Evolutionary conservation across 1,284 basidiomycete species (phyloP).

Genomic region (Trichosporon faecale): DNA sequence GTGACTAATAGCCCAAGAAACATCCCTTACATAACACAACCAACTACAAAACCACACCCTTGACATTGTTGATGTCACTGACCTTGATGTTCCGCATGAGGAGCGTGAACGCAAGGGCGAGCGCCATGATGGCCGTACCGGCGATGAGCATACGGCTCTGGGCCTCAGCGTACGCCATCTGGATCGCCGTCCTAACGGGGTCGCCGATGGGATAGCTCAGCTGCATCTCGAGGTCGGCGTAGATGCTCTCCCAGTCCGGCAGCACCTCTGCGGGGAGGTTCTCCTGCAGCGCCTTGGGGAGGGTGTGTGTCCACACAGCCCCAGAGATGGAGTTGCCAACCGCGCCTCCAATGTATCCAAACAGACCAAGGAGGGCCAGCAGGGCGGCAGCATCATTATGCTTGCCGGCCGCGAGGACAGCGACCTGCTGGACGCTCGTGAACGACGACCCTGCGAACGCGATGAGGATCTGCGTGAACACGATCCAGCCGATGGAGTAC

Average conservation of each 20-base stretch:
- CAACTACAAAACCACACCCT: conserved; percentile 40
- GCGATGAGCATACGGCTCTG: conserved; percentile 46
- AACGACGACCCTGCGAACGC: conserved; percentile 51
- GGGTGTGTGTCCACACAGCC: conserved; percentile 53
- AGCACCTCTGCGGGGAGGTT: conserved; percentile 42
- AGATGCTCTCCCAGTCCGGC: conserved; percentile 37
- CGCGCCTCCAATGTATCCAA: conserved; percentile 47
- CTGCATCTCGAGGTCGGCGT: conserved; percentile 37
- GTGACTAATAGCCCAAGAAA: too few species aligned
- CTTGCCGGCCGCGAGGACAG: conserved; percentile 47
- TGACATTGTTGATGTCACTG: conserved; percentile 40
- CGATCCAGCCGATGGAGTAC: conserved; percentile 30
- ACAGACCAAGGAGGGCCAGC: conserved; percentile 48
- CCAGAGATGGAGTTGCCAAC: conserved; percentile 49
- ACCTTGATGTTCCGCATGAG: conserved; percentile 46
- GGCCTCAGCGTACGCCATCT: conserved; percentile 36
- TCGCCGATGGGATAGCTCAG: conserved; percentile 36
- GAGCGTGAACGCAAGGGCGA: conserved; percentile 30
- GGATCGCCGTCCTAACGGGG: conserved; percentile 36
- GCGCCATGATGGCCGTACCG: conserved; percentile 37
- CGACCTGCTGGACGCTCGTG: conserved; percentile 49
- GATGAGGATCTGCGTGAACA: conserved; percentile 51
- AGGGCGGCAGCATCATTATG: conserved; percentile 52
- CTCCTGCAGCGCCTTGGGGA: conserved; percentile 40
- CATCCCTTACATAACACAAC: not conserved